Percentiles rank a stretch among this genome's conserved stretches.
Evolutionary conservation across 2,329 filamentous ascomycete species (phyloP).

Genomic region (Cordyceps sp.): DNA sequence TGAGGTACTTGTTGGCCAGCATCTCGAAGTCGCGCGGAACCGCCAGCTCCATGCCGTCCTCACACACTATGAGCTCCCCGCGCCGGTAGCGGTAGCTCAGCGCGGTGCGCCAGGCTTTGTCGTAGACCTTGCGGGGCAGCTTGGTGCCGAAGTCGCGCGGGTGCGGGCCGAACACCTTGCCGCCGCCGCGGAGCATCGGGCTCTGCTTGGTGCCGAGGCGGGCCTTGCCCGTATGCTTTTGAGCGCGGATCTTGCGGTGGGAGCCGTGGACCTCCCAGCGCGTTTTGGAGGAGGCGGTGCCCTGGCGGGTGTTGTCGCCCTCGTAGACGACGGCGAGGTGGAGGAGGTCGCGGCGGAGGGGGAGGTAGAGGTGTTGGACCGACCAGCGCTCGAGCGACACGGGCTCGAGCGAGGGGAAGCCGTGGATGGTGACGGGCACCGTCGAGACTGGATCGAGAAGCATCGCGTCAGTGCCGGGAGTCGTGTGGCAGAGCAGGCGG

Average conservation of each 20-base stretch:
- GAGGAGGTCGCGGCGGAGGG: constrained; percentile 77
- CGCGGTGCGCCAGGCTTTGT: constrained; percentile 87
- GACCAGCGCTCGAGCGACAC: constrained; percentile 62
- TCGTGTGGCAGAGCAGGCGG: no score
- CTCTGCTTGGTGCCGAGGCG: constrained; percentile 69
- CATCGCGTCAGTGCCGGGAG: neutral
- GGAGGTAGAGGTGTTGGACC: constrained; percentile 68
- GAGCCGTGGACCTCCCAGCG: constrained; percentile 74
- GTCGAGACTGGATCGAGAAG: constrained; percentile 30
- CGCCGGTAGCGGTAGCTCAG: constrained; percentile 79
- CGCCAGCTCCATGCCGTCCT: constrained; percentile 56
- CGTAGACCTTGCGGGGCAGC: constrained; percentile 80
- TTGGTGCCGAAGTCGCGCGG: constrained; percentile 79
- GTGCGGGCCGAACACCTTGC: constrained; percentile 78
- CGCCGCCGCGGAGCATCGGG: constrained; percentile 70
- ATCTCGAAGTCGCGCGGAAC: constrained; percentile 33
- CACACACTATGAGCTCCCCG: constrained; percentile 74
- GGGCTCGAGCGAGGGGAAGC: constrained; percentile 81
- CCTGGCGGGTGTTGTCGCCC: constrained; percentile 73
- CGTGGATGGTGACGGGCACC: constrained; percentile 73
- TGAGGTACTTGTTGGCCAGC: constrained; percentile 22
- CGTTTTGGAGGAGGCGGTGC: constrained; percentile 70
- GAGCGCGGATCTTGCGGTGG: constrained; percentile 61
- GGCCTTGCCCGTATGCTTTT: constrained; percentile 74
- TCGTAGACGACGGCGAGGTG: constrained; percentile 88